These are phyloP conservation scores for Fusarium equiseti DNA, from an alignment of 2,329 filamentous ascomycete species.

Conservation along the genomic window DNA sequence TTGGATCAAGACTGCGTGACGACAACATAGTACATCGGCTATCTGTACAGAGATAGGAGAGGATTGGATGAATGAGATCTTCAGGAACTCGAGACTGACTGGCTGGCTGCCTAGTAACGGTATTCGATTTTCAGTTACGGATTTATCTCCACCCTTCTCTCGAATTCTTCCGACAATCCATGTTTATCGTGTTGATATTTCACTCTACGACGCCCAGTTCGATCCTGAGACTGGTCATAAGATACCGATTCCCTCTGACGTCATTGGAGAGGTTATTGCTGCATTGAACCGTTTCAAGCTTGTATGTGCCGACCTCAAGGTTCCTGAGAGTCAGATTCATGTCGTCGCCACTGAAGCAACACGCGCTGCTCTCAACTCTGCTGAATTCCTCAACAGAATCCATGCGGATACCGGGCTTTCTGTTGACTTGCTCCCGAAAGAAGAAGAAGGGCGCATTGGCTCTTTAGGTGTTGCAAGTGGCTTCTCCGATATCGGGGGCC, in stretches of 20 bases:
- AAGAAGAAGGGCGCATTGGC: slow-evolving; percentile 30
- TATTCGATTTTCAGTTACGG: slow-evolving; percentile 31
- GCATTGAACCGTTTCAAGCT: slow-evolving; percentile 29
- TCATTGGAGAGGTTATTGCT: slow-evolving; percentile 23
- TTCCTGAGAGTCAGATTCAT: slow-evolving; percentile 14
- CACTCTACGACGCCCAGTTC: slow-evolving; percentile 34
- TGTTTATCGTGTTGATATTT: slow-evolving; percentile 33
- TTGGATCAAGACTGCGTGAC: no score
- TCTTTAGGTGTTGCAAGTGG: slow-evolving; percentile 27
- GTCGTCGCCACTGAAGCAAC: slow-evolving; percentile 30
- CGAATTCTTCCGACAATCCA: slow-evolving; percentile 31
- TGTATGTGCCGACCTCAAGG: slow-evolving; percentile 24
- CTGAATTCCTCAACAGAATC: slow-evolving; percentile 18
- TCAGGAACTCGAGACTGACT: not conserved
- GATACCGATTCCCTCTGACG: slow-evolving; percentile 16
- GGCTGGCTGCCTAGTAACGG: slow-evolving; percentile 11
- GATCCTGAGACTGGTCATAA: slow-evolving; percentile 22
- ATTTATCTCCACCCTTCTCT: slow-evolving; percentile 28
- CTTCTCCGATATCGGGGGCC: slow-evolving; percentile 24
- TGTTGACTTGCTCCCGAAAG: slow-evolving; percentile 23
- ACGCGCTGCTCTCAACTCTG: slow-evolving; percentile 28
- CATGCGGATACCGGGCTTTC: slow-evolving; percentile 1
- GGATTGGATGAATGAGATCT: no score
- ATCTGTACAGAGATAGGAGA: no score
- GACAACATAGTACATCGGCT: no score